Evolutionary conservation across 352 stramenopile species (phyloP), one percentile per base, ranked within the genome.

Genomic region (Globisporangium spiculum): DNA sequence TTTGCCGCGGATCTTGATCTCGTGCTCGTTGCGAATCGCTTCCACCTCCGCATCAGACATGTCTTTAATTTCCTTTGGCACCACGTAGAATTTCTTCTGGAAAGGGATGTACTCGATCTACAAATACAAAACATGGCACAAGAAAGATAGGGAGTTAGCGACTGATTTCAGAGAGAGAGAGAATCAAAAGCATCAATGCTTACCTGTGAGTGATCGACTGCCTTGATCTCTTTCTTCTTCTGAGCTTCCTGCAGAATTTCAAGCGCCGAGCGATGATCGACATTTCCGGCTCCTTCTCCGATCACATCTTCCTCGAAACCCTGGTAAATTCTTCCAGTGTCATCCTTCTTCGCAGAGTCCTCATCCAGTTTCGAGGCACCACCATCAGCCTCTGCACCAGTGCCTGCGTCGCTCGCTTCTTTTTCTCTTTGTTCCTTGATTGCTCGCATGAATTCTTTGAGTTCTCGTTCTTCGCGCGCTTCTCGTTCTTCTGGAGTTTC

Each of bases 41-140:
- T 88, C 83, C 4, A 96, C 80, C 62, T 98, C 83, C 44, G 97
- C 88, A 6, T 94, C 84, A 1, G 88, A 89, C 56, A 99, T 76
- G 27, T 83, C 76, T 38, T 94, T 94, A 64, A 99, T 89, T 48
- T 96, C 90, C 54, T 93, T 92, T 16, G 97, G 97, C 20, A 98
- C 90, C 18, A 99, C 93, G 72, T 99, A 99, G 41, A 99, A 97
- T 72, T 99, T 99, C 84, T 99, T 99, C 57, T 98, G 91, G 70
- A 99, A 98, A 9, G 88, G 69, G 16, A 99, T 77, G 71, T 99
- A 99, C 38, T 98, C 93, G 24, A 99, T 91, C 69, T 91, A 20
- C 30, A 64, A 27, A 18, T 52, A 16, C 32, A 61, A 5, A 60
- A 20, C 30, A 70, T 12, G 54, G 46, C 27, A 44, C 10, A 41